phyloP scores from a whole-genome alignment of 495 filamentous ascomycete species.

The Collariella sp. region DNA sequence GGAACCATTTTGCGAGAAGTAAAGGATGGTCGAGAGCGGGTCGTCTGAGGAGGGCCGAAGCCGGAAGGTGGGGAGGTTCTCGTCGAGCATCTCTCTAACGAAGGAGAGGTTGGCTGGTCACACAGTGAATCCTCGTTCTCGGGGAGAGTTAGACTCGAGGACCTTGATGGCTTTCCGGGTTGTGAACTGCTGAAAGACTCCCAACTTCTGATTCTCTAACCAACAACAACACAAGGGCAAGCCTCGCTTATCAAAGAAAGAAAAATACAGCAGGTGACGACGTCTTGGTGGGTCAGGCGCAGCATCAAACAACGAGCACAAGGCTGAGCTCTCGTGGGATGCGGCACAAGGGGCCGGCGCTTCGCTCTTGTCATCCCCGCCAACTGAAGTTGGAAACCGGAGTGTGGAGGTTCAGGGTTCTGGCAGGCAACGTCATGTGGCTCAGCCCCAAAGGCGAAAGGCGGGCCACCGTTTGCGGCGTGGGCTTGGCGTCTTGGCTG shows the following conservation, averaged over 20 bases:
- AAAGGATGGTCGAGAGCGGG: slow-evolving; percentile 49
- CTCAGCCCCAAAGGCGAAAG: not conserved
- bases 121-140: no score
- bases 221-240: no score
- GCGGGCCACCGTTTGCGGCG: not conserved
- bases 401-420: not conserved
- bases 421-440: not conserved
- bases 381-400: not conserved
- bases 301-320: not conserved
- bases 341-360: not conserved
- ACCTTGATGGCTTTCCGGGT: no score
- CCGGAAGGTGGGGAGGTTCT: slow-evolving; percentile 68
- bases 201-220: no score
- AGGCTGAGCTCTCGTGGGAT: slow-evolving; percentile 4
- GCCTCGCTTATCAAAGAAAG: not conserved
- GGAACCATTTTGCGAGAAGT: slow-evolving; percentile 69
- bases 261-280: not conserved
- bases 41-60: slow-evolving; percentile 35
- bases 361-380: not conserved
- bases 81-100: slow-evolving; percentile 68
- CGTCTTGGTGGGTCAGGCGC: not conserved
- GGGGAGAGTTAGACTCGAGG: no score
- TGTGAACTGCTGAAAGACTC: no score
- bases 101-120: not conserved
- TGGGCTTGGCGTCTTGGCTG: not conserved